Evolutionary conservation across 805 yeast species (phyloP), one percentile per base, ranked within the genome.

Genomic region (Tetrapisispora phaffii): DNA sequence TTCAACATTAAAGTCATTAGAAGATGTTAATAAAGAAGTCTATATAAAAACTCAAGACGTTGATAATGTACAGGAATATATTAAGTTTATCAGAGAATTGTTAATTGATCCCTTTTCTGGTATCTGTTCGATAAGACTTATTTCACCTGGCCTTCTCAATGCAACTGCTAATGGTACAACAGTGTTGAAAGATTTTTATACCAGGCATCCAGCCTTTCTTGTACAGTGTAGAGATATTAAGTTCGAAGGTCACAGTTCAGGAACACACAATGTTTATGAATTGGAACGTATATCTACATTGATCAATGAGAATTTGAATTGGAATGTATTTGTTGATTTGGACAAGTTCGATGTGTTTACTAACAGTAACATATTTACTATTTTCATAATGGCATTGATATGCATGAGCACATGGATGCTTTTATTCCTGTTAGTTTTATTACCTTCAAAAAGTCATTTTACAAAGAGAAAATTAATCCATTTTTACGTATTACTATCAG

Each of bases 391-490:
- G 4, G 70, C 77, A 44, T 76, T 80, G 0, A 67, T 76, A 17
- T 76, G 78, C 48, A 76, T 77, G 6, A 72, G 81, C 15, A 69
- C 80, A 23, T 85, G 94, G 94, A 77, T 84, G 77, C 66, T 85
- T 22, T 63, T 81, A 42, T 48, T 82, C 16, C 62, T 83, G 29
- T 66, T 82, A 36, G 56, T 75, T 19, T 58, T 85, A 28, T 72
- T 62, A 37, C 60, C 62, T 77, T 19, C 76, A 74, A 54, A 52
- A 17, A 55, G 54, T 38, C 59, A 51, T 34, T 76, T 76, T 51
- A 66, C 75, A 22, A 75, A 82, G 45, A 87, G 89, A 4, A 57
- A 40, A 31, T 60, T 79, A 37, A 72, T 85, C 32, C 75, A 74
- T 34, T 26, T 79, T 9, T 77, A 84, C 5, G 76, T 82, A n/a